Base-by-base conservation (phyloP, 169 alveolate species). In the Plasmodium gallinaceum region DNA sequence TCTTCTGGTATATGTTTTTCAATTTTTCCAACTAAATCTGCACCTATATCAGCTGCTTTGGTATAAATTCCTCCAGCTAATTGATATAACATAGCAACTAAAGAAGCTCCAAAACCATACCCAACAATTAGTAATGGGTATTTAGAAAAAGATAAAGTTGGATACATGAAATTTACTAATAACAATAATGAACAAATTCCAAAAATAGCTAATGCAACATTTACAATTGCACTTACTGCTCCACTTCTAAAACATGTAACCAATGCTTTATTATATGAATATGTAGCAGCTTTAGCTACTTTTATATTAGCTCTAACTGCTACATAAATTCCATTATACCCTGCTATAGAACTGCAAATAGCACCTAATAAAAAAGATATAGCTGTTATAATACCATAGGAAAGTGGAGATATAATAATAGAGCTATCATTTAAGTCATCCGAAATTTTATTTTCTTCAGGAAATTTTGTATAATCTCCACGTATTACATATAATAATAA, bases 1-100 rank as follows among this genome's bases (percentile, higher is more conserved):
- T 96, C 98, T 80, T 96, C 98, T 14, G 98, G 98, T 37, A 95
- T 96, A 42, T 93, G 96, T 37, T 88, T 76, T 74, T 96, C 98
- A 51, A 96, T 94, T 72, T 96, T 96, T 9, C 98, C 98, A 9
- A 96, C 96, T 73, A 96, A 85, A 78, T 96, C 98, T 22, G 98
- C 98, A 43, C 98, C 98, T 4, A 96, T 97, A 88, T 96, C 98
- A 0, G 98, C 98, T 14, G 96, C 97, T 65, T 96, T 96, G 9
- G 98, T 96, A 74, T 93, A 96, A 14, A 96, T 96, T 10, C 98
- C 98, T 10, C 98, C 98, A 75, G 97, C 98, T 18, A 96, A 72
- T 91, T 95, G 94, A n/a, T 96, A 95, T 65, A 95, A 93, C 97
- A 95, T 93, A 18, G 97, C 97, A 9, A 95, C 98, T 70, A 96